These are phyloP conservation scores for Myotisia sp. DNA, from an alignment of 2,329 filamentous ascomycete species.

Conservation along the genomic window DNA sequence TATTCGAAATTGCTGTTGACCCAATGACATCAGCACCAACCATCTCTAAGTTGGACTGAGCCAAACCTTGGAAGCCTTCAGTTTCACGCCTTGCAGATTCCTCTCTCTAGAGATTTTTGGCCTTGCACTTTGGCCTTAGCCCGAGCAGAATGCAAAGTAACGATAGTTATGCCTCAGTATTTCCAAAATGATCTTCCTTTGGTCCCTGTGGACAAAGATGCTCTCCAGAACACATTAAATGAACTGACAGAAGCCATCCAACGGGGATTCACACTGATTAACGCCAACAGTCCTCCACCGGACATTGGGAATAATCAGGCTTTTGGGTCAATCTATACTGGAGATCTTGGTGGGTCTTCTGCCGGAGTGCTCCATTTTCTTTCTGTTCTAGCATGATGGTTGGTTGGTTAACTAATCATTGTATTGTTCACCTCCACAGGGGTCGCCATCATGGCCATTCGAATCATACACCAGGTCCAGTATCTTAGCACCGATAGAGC, in stretches of 20 bases:
- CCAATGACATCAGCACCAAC: too few relatives aligned
- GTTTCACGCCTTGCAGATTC: too few relatives aligned
- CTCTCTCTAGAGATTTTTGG: too few relatives aligned
- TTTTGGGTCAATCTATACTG: constrained; percentile 20
- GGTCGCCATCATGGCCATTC: constrained; percentile 24
- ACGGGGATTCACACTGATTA: constrained; percentile 18
- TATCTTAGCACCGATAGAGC: constrained; percentile 12
- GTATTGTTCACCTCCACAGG: constrained; percentile 14
- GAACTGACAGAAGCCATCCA: constrained; percentile 20
- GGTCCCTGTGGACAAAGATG: constrained; percentile 11
- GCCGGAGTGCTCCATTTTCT: not conserved
- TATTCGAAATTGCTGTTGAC: too few relatives aligned
- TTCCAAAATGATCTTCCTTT: constrained; percentile 18
- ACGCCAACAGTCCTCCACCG: constrained; percentile 14
- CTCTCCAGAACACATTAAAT: constrained; percentile 14
- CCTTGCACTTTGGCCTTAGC: too few relatives aligned
- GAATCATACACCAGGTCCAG: constrained; percentile 23
- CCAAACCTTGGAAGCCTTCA: too few relatives aligned
- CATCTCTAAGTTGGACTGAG: too few relatives aligned
- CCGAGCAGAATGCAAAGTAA: too few relatives aligned
- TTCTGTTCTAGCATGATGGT: not conserved
- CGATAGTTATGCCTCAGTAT: constrained; percentile 17
- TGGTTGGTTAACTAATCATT: not conserved
- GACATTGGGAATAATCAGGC: constrained; percentile 14
- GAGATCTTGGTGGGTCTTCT: constrained; percentile 21